Evolutionary conservation across 106 monocot genomes (phyloP).

Genomic region (Posidonia australis): DNA sequence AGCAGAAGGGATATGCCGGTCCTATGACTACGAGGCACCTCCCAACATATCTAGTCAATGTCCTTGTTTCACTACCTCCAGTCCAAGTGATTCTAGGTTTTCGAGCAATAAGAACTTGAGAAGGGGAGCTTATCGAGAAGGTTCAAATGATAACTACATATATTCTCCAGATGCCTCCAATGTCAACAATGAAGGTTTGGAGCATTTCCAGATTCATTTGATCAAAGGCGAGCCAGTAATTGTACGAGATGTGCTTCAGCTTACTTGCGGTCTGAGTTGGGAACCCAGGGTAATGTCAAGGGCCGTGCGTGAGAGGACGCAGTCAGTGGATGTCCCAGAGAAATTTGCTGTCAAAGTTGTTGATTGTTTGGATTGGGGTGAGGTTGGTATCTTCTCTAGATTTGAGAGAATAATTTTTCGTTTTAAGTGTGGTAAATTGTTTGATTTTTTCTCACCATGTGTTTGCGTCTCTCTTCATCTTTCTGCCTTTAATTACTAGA

Average conservation of each 20-base stretch:
- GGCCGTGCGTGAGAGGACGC: conserved; percentile 27
- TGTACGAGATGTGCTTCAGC: conserved; percentile 42
- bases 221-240: conserved; percentile 55
- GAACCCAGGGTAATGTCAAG: conserved; percentile 76
- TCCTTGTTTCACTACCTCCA: conserved; percentile 2
- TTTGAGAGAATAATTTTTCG: not conserved
- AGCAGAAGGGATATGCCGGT: conserved; percentile 5
- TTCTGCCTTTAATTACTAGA: too few relatives aligned
- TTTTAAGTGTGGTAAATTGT: not conserved
- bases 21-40: not conserved
- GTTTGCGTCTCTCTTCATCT: not conserved
- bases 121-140: conserved; percentile 33
- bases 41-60: not conserved
- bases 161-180: conserved; percentile 41
- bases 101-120: conserved; percentile 3
- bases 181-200: conserved; percentile 20
- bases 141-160: conserved; percentile 40
- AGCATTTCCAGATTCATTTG: conserved; percentile 61
- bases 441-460: not conserved
- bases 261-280: conserved; percentile 61
- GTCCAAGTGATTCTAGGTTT: not conserved
- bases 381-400: conserved; percentile 1
- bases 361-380: conserved; percentile 14
- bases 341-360: conserved; percentile 6
- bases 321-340: conserved; percentile 2